A percentile compares a stretch with the other conserved stretches of the same genome.
Evolutionary conservation across 768 basidiomycete genomes (phyloP).

Genomic region (Trichaptum fuscoviolaceum): DNA sequence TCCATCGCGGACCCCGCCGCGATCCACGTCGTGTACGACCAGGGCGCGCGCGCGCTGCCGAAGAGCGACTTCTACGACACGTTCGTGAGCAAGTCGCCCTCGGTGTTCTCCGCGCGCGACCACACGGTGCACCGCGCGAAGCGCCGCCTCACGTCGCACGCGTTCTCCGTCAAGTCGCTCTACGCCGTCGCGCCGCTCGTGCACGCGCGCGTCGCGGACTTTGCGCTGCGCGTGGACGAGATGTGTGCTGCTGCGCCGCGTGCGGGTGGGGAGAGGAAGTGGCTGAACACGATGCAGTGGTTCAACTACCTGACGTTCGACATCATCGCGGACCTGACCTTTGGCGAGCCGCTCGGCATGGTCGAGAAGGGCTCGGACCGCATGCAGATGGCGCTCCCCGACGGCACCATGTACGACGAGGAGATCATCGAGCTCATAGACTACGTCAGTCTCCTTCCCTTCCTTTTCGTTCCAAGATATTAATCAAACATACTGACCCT

Average conservation of each 20-base stretch:
- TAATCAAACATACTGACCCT: too few species aligned
- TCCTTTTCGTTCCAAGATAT: too few species aligned
- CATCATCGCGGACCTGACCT: slow-evolving; percentile 28
- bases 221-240: slow-evolving; percentile 8
- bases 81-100: slow-evolving; percentile 24
- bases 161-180: slow-evolving; percentile 20
- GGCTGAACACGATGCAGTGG: slow-evolving; percentile 22
- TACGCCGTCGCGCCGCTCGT: slow-evolving; percentile 8
- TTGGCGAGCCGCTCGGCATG: slow-evolving; percentile 31
- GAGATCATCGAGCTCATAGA: slow-evolving; percentile 25
- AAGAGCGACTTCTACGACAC: slow-evolving; percentile 30
- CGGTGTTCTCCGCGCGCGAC: slow-evolving; percentile 28
- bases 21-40: slow-evolving; percentile 25
- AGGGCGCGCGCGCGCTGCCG: slow-evolving; percentile 24
- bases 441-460: slow-evolving; percentile 17
- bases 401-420: slow-evolving; percentile 18
- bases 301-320: slow-evolving; percentile 32
- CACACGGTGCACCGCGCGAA: slow-evolving; percentile 27
- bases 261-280: slow-evolving; percentile 13
- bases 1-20: slow-evolving; percentile 27
- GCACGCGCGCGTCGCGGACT: slow-evolving; percentile 4
- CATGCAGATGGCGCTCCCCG: slow-evolving; percentile 17
- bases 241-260: not conserved
- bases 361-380: slow-evolving; percentile 24
- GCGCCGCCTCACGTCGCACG: slow-evolving; percentile 26